Base-by-base conservation (phyloP, 2,329 filamentous ascomycete genomes). In the Hypoxylon sp. region DNA sequence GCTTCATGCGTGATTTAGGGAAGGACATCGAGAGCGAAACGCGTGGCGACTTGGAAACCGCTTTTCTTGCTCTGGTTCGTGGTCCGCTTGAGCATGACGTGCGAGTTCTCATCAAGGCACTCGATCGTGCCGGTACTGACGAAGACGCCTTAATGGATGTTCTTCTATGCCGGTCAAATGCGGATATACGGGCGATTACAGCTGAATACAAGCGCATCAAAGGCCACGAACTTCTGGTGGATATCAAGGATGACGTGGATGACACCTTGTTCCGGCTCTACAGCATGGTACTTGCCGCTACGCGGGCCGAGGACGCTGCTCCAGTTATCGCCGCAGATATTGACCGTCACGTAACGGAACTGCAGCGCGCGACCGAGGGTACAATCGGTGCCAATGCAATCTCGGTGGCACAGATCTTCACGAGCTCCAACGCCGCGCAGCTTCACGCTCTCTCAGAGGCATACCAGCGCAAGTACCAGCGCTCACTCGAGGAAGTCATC, bases 21-120 rank as follows among this genome's bases (percentile, higher is more conserved):
- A 73, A 78, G 27, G 77, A 79, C 12, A 75, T 79, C 25, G 72
- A 78, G 62, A 75, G 73, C 11, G 76, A 79, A 45, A 78, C 76
- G 0, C 70, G 74, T 0, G 74, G 78, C 2, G 68, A 71, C 5
- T 69, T 79, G 1, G 74, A 78, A 65, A 75, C 72, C 0, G 72
- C 63, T 0, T 70, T 80, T 0, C 54, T 79, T 1, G 74, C 78
- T 0, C 46, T 80, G 14, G 61, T 78, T 2, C 68, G 72, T 1
- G 76, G 76, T 0, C 78, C 78, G 0, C 68, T 80, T 0, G 71
- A 71, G 32, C 75, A 78, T 2, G 78, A 80, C n/a, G 76, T 74
- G 1, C 60, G 65, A 3, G 67, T 71, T 1, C 67, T 80, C 0
- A 69, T 74, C 12, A 76, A 76, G 52, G 74, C 77, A 1, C 67